These are phyloP conservation scores for Colletotrichum incanum DNA, from an alignment of 2,329 filamentous ascomycete species.

Conservation along the genomic window DNA sequence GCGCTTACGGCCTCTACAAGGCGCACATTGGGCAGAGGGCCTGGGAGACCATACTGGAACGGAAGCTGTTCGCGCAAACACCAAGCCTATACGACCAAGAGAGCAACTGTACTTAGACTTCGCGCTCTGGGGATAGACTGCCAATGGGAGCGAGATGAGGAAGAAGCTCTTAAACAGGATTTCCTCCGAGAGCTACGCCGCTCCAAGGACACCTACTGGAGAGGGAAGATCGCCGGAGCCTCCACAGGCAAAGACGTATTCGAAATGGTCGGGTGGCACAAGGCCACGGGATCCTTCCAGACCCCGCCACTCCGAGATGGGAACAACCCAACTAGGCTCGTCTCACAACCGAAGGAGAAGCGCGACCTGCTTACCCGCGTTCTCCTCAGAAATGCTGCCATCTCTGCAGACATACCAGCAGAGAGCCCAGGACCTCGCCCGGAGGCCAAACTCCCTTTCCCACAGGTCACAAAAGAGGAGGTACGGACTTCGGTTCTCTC, in stretches of 20 bases:
- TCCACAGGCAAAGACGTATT: neutral
- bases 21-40: neutral
- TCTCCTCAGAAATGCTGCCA: neutral
- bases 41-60: neutral
- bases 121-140: neutral
- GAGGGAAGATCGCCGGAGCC: neutral
- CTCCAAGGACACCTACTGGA: neutral
- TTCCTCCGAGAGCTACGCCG: neutral
- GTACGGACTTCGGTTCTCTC: neutral
- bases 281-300: neutral
- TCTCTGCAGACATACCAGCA: neutral
- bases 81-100: neutral
- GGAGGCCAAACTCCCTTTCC: slow-evolving; percentile 3
- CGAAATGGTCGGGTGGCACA: neutral
- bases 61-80: neutral
- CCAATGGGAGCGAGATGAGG: neutral
- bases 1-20: slow-evolving; percentile 7
- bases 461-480: neutral
- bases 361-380: neutral
- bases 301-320: neutral
- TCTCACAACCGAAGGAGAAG: slow-evolving; percentile 8
- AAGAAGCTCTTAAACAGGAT: neutral
- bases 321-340: neutral
- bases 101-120: neutral
- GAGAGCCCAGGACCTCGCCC: neutral